Base-by-base conservation (phyloP, 257 asterid genomes). In the Fraxinus americana region DNA sequence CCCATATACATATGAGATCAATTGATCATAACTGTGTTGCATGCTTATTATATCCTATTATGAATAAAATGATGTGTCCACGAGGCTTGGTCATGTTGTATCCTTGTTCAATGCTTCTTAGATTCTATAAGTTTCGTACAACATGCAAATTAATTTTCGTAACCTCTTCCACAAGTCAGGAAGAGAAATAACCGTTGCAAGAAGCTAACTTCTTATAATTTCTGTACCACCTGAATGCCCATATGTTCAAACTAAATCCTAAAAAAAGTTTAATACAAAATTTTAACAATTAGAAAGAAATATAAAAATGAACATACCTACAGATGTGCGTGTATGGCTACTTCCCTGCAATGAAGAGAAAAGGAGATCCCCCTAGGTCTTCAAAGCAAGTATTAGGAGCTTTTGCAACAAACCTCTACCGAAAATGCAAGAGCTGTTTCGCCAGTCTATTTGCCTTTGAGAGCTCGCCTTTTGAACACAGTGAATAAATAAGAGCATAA, bases 391-490 rank as follows among this genome's bases (percentile, higher is more conserved):
- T 68, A 41, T n/a, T 74, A 61, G 57, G 1, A 73, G 50, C 61
- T 61, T 45, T 59, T 39, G 79, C 75, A 59, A 61, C 59, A 57
- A 73, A 71, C 25, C 71, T 70, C 82, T 93, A 82, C 25, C 85
- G 66, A 14, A 74, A 70, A 70, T 81, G 88, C 74, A 81, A 82
- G 43, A 94, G 80, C 82, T 77, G 38, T 80, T 87, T 90, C 2
- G 89, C 83, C 84, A 92, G 82, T 75, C 80, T 54, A 82, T 90
- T 92, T 74, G 98, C 98, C 82, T 87, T 85, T 76, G 66, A 80
- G 13, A 86, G 39, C 82, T 92, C 92, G 73, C 97, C 98, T 79
- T 85, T 91, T 73, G 75, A 78, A 84, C 97, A 94, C 65, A 92
- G 91, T 19, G 92, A 84, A 75, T 82, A 87, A 82, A 89, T 76